phyloP scores from a whole-genome alignment of 371 early-diverging fungal species.

The Rhizopus delemar region DNA sequence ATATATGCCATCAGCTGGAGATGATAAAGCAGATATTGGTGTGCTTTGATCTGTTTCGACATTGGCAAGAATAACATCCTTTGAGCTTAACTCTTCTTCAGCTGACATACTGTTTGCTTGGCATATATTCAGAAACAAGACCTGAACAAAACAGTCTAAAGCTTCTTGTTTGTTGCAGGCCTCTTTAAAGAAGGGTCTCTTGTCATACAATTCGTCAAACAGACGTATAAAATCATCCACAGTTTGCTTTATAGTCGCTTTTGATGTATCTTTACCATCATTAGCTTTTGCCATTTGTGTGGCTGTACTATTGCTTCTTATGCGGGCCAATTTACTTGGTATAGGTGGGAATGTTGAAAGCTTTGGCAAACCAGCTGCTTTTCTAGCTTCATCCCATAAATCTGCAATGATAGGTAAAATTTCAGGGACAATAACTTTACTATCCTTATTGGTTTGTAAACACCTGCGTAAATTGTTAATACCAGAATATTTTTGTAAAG shows the following conservation, averaged over 20 bases:
- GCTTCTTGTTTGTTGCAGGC: constrained; percentile 57
- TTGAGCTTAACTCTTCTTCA: constrained; percentile 46
- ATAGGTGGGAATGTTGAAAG: constrained; percentile 6
- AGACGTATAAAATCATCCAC: constrained; percentile 58
- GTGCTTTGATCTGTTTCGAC: constrained; percentile 23
- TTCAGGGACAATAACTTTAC: constrained; percentile 36
- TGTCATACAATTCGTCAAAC: constrained; percentile 56
- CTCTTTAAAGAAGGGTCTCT: constrained; percentile 59
- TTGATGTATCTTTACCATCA: constrained; percentile 4
- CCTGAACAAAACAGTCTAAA: constrained; percentile 55
- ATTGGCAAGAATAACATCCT: constrained; percentile 39
- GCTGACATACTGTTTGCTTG: constrained; percentile 42
- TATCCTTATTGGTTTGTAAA: constrained; percentile 19
- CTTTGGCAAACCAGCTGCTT: constrained; percentile 15
- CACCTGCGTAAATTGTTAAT: constrained; percentile 49
- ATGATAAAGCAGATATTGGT: constrained; percentile 17
- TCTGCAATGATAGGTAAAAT: constrained; percentile 31
- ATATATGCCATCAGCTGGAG: constrained; percentile 13
- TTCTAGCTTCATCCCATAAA: constrained; percentile 36
- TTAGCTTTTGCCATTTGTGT: constrained; percentile 3
- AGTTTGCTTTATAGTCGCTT: constrained; percentile 7
- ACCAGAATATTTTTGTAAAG: constrained; percentile 49
- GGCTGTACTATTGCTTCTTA: constrained; percentile 26
- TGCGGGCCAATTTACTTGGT: constrained; percentile 2
- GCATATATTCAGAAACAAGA: constrained; percentile 60